Percentiles rank a stretch among this genome's conserved stretches.
These are phyloP conservation scores for Rhodotorula paludigena DNA, from an alignment of 768 basidiomycete species.

Conservation along the genomic window DNA sequence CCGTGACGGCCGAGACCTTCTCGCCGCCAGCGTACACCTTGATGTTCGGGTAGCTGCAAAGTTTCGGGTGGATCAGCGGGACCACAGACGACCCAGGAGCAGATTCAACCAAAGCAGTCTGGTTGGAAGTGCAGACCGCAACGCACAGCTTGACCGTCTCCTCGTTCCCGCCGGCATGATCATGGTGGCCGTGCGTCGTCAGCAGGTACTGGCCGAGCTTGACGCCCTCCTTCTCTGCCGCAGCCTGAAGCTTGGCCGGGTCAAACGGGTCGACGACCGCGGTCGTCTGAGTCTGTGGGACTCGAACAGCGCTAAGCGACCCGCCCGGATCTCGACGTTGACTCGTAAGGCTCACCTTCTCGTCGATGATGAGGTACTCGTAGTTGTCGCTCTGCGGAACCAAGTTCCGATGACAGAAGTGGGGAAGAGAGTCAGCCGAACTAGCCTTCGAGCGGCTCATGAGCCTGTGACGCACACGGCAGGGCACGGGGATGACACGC, in stretches of 20 bases:
- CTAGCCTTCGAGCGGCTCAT: neutral
- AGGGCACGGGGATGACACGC: constrained; percentile 32
- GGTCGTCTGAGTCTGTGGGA: constrained; percentile 57
- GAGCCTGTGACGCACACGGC: constrained; percentile 15
- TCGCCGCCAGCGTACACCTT: constrained; percentile 77
- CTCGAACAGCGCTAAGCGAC: no score
- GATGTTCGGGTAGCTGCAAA: constrained; percentile 54
- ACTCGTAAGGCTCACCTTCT: neutral
- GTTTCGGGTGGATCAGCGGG: no score
- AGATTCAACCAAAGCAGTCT: neutral
- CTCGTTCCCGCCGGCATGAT: constrained; percentile 62
- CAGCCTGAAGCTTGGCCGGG: constrained; percentile 57
- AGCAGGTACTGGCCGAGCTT: constrained; percentile 60
- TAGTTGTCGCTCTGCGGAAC: constrained; percentile 31
- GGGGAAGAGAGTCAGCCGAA: neutral
- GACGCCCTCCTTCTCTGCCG: constrained; percentile 60
- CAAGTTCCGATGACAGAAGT: neutral
- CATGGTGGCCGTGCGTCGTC: constrained; percentile 88
- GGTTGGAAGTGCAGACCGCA: no score
- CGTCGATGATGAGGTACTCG: constrained; percentile 33
- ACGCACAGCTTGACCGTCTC: constrained; percentile 49
- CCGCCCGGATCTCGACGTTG: neutral
- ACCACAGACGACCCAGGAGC: no score
- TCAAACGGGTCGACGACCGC: constrained; percentile 79
- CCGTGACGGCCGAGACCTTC: constrained; percentile 61